Evolutionary conservation across 2,329 filamentous ascomycete genomes (phyloP), one percentile per base, ranked within the genome.

Genomic region (Penicillium freii): DNA sequence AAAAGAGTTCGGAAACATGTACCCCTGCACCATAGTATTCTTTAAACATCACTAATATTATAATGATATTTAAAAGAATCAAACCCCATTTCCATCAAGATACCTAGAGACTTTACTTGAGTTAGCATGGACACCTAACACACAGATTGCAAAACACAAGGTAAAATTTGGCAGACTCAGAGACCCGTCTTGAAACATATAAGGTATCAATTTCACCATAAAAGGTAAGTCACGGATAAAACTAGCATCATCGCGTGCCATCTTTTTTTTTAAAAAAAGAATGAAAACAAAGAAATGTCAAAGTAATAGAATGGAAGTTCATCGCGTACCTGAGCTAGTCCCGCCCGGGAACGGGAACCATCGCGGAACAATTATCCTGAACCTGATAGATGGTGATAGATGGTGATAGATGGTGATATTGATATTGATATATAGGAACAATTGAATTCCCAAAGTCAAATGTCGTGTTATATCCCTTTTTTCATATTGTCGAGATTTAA

Each of bases 181-280:
- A 65, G 60, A 65, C 63, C 63, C 63, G 60, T 65, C 63, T 65
- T 64, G 63, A 65, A 65, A 65, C 60, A 57, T 61, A 57, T 49
- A 60, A 64, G 58, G 58, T 55, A 56, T 61, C 53, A 44, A 54
- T 59, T 61, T 64, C 62, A 60, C 56, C 60, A 63, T 59, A 55
- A 56, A 39, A 27, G 56, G 62, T 56, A 57, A 62, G 54, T 47
- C 39, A 62, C 52, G 11, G 56, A 48, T 58, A 55, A 44, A 57
- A 13, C 52, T 55, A 57, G 55, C 63, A 64, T 65, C 63, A 62
- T 38, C 25, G 61, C 48, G 54, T 53, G 59, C 46, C 39, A 44
- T 23, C 4, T 23, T 23, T 23, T 23, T 23, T 23, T n/a, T 34
- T 1, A 11, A n/a, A 23, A 31, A 38, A 13, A 10, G 1, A 13